Conservation (phyloP, 257 asterid species). For the Solanum chiquidenum region DNA sequence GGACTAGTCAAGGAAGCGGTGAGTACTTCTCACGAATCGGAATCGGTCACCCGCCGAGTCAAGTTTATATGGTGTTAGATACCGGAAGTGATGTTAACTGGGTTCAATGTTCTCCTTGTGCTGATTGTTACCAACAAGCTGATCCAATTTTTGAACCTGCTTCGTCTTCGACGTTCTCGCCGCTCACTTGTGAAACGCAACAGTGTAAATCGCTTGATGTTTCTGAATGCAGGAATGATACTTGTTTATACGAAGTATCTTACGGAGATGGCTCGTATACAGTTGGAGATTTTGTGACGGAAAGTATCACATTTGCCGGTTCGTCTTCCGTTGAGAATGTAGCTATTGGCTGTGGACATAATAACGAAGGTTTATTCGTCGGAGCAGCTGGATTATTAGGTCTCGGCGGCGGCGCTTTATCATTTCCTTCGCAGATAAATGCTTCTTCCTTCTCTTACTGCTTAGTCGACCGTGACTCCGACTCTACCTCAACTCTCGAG, state of each 20-base stretch:
- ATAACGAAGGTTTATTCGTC: slow-evolving; percentile 75
- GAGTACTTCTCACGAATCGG: slow-evolving; percentile 90
- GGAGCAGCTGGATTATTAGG: slow-evolving; percentile 91
- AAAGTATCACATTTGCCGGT: slow-evolving; percentile 53
- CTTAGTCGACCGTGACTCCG: slow-evolving; percentile 79
- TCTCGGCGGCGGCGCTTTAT: slow-evolving; percentile 78
- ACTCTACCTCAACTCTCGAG: slow-evolving; percentile 67
- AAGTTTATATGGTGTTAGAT: slow-evolving; percentile 76
- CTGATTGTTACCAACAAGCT: slow-evolving; percentile 89
- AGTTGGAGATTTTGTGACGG: slow-evolving; percentile 83
- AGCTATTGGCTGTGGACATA: slow-evolving; percentile 94
- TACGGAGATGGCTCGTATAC: slow-evolving; percentile 98
- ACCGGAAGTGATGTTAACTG: slow-evolving; percentile 93
- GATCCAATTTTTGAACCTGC: slow-evolving; percentile 90
- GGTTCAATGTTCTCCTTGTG: slow-evolving; percentile 94
- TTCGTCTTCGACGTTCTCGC: slow-evolving; percentile 47
- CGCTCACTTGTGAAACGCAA: slow-evolving; percentile 54
- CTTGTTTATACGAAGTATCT: slow-evolving; percentile 78
- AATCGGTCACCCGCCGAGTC: slow-evolving; percentile 63
- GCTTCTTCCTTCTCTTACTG: slow-evolving; percentile 79
- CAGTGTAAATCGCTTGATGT: slow-evolving; percentile 85
- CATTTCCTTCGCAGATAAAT: slow-evolving; percentile 73
- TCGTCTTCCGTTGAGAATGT: slow-evolving; percentile 48
- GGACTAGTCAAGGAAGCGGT: slow-evolving; percentile 95
- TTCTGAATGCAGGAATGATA: slow-evolving; percentile 56